Conservation (phyloP, 1,284 basidiomycete species). For the Gymnopus androsaceus region DNA sequence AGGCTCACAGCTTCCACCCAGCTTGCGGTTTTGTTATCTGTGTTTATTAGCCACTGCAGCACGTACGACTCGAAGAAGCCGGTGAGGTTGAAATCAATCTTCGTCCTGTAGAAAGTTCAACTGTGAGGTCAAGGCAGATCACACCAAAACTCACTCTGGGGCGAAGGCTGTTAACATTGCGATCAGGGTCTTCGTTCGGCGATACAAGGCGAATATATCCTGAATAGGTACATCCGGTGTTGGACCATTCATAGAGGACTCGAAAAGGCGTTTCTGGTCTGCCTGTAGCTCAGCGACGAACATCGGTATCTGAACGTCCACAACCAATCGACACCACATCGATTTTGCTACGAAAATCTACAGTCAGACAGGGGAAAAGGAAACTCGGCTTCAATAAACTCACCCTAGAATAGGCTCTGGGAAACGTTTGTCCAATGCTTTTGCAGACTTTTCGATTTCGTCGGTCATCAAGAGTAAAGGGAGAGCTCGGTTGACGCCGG, state of each 20-base stretch:
- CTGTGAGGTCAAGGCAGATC: slow-evolving; percentile 14
- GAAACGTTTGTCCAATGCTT: slow-evolving; percentile 84
- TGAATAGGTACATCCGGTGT: slow-evolving; percentile 81
- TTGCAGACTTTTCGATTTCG: slow-evolving; percentile 86
- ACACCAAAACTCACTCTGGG: slow-evolving; percentile 55
- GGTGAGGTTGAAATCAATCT: slow-evolving; percentile 66
- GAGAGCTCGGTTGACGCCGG: slow-evolving; percentile 77
- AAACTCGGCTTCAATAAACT: slow-evolving; percentile 27
- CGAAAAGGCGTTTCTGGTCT: slow-evolving; percentile 70
- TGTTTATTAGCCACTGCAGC: slow-evolving; percentile 86
- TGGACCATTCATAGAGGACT: slow-evolving; percentile 78
- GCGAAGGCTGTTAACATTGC: slow-evolving; percentile 84
- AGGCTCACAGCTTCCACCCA: slow-evolving; percentile 91
- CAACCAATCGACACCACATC: slow-evolving; percentile 79
- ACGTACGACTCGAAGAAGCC: slow-evolving; percentile 89
- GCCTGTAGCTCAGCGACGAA: slow-evolving; percentile 78
- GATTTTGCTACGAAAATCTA: slow-evolving; percentile 54
- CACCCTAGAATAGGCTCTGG: slow-evolving; percentile 81
- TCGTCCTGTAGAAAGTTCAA: slow-evolving; percentile 40
- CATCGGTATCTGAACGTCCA: slow-evolving; percentile 74
- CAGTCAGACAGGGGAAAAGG: slow-evolving; percentile 2
- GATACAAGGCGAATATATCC: slow-evolving; percentile 87
- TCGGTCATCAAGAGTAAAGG: slow-evolving; percentile 82
- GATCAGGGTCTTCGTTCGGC: slow-evolving; percentile 70
- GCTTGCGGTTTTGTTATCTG: slow-evolving; percentile 86